Evolutionary conservation across 2,329 filamentous ascomycete genomes (phyloP), one percentile per base, ranked within the genome.

Genomic region (Curvularia hawaiiensis): DNA sequence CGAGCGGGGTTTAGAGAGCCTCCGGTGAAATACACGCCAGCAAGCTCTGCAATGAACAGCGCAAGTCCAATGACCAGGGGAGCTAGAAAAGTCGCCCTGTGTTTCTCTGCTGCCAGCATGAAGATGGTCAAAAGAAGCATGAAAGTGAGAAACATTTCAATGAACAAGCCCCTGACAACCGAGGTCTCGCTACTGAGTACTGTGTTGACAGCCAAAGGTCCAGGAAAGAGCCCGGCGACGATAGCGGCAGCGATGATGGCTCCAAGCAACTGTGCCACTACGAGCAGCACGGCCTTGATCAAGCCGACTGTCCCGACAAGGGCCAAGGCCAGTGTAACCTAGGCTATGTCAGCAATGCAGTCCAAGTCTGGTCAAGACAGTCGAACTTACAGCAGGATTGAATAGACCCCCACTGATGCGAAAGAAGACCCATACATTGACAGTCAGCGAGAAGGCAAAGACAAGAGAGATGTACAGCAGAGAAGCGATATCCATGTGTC

Each of bases 131-230:
- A 80, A 58, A 82, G 75, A 18, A 83, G 75, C 64, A 78, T 67
- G n/a, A 78, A 76, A 2, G 81, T 83, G 39, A 82, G 69, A 53
- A 83, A 79, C 78, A 81, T 81, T 60, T 83, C 80, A 52, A 83
- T 82, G 64, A 76, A 83, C 3, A 83, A 64, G 12, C 80, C 81
- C 35, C 77, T 78, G 24, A 70, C 73, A 24, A 81, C 65, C 1
- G 79, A 79, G 3, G 80, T 81, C 20, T 68, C 67, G 14, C 51
- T 30, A 43, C 76, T 75, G n/a, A 82, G 74, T 5, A 72, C 77
- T 2, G 80, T 82, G 11, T 76, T 75, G 20, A 83, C 80, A 38
- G 75, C 73, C 22, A 83, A 72, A 20, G 75, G 73, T 1, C 79
- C 78, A 6, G 81, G 79, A 28, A 82, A 80, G 8, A 81, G 69